Percentiles rank a stretch among this genome's conserved stretches.
Conservation (phyloP, 2,329 filamentous ascomycete species). For the Phialophora expanda region DNA sequence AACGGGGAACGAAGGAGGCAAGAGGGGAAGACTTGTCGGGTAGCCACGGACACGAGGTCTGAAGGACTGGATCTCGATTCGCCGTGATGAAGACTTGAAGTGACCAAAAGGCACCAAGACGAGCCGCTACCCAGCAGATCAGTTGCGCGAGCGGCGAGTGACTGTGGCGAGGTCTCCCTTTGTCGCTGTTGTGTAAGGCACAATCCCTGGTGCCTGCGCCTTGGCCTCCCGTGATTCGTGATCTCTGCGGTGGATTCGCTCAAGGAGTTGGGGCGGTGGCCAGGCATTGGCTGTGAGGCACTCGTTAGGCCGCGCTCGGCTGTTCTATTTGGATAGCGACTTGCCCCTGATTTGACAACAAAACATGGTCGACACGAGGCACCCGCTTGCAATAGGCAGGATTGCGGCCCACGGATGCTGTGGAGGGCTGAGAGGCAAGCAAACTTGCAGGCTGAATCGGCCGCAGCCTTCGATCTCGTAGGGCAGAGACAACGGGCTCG, state of each 20-base stretch:
- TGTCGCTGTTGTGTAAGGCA: slow-evolving; percentile 4
- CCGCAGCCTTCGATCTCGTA: slow-evolving; percentile 14
- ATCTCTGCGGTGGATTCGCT: slow-evolving; percentile 21
- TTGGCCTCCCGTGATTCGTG: slow-evolving; percentile 33
- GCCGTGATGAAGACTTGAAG: slow-evolving; percentile 5
- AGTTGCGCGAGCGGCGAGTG: slow-evolving; percentile 7
- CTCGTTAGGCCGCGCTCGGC: slow-evolving; percentile 28
- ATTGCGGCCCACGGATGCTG: not conserved
- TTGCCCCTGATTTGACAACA: slow-evolving; percentile 24
- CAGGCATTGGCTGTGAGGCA: slow-evolving; percentile 28
- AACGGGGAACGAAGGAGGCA: slow-evolving; percentile 6
- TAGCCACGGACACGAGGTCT: slow-evolving; percentile 14
- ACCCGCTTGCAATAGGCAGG: slow-evolving; percentile 13
- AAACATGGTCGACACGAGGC: slow-evolving; percentile 31
- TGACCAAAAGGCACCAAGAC: slow-evolving; percentile 1
- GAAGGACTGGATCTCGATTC: slow-evolving; percentile 31
- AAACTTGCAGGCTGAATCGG: slow-evolving; percentile 9
- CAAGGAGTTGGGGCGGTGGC: slow-evolving; percentile 20
- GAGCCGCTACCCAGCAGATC: slow-evolving; percentile 6
- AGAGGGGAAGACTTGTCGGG: slow-evolving; percentile 21
- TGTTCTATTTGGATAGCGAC: slow-evolving; percentile 18
- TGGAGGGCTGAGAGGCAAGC: slow-evolving; percentile 12
- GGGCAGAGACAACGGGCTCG: slow-evolving; percentile 9
- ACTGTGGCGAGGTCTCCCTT: slow-evolving; percentile 26
- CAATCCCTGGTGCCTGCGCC: slow-evolving; percentile 19